phyloP scores from a whole-genome alignment of 1,139 yeast genomes.

The Yamadazyma diddensiae region DNA sequence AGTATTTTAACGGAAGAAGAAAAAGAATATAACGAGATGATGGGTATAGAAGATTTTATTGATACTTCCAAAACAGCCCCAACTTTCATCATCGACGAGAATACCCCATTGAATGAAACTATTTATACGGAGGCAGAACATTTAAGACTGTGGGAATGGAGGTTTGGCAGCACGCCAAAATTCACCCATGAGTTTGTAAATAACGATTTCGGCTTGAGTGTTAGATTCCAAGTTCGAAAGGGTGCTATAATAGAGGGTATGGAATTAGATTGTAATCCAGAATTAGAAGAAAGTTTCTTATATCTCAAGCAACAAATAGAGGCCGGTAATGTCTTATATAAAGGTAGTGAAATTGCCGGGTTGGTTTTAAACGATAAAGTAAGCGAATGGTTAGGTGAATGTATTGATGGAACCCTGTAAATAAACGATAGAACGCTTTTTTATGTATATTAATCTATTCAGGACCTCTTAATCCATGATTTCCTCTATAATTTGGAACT shows the following conservation, averaged over 20 bases:
- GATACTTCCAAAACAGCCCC: conserved; percentile 16
- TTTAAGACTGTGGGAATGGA: conserved; percentile 66
- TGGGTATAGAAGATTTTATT: conserved; percentile 35
- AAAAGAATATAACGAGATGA: conserved; percentile 23
- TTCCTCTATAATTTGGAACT: conserved; percentile 50
- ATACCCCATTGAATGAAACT: conserved; percentile 43
- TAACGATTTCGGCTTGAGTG: conserved; percentile 25
- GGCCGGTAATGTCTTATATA: conserved; percentile 25
- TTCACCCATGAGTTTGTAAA: conserved; percentile 48
- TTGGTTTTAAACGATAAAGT: conserved; percentile 40
- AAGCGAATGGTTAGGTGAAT: conserved; percentile 47
- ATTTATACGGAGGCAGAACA: conserved; percentile 41
- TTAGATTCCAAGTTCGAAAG: conserved; percentile 43
- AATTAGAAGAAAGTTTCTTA: conserved; percentile 25
- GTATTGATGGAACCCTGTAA: conserved; percentile 48
- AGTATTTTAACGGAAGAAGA: conserved; percentile 10
- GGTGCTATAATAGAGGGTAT: conserved; percentile 28
- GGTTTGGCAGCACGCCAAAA: conserved; percentile 66
- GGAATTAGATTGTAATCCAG: conserved; percentile 19
- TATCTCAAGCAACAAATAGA: conserved; percentile 27
- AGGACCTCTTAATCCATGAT: conserved; percentile 44
- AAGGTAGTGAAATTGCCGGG: conserved; percentile 46
- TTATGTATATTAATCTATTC: background rate
- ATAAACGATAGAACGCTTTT: background rate
- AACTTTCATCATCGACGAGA: conserved; percentile 22